These are phyloP conservation scores for Cordyceps farinosa DNA, from an alignment of 2,329 filamentous ascomycete genomes.

Conservation along the genomic window DNA sequence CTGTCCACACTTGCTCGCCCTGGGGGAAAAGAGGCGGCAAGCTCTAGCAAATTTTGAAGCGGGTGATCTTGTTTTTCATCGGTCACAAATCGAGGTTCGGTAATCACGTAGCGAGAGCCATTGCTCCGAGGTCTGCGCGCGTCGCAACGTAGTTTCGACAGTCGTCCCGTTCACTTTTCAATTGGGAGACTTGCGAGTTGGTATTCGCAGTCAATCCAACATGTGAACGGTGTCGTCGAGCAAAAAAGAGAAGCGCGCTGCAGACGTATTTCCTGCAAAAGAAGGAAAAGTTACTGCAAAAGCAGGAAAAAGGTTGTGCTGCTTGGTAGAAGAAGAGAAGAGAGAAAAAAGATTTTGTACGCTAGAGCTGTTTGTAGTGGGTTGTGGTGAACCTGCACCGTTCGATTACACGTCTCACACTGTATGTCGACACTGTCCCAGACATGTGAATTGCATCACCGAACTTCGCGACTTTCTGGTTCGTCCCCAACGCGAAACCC, in stretches of 20 bases:
- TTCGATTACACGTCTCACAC: not conserved
- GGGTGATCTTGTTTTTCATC: conserved; percentile 18
- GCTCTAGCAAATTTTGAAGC: conserved; percentile 66
- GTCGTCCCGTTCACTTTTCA: not conserved
- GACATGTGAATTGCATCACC: conserved; percentile 2
- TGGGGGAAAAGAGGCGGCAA: conserved; percentile 53
- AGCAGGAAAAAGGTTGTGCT: not conserved
- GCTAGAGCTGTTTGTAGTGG: not conserved
- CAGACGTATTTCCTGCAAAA: not conserved
- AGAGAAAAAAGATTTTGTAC: not conserved
- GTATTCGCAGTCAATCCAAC: conserved; percentile 2
- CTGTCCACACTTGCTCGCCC: conserved; percentile 65
- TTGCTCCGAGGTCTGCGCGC: not conserved
- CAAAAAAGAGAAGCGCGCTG: not conserved
- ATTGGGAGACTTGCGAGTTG: conserved; percentile 6
- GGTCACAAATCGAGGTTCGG: not conserved
- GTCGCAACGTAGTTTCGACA: no score
- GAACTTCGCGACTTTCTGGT: not conserved
- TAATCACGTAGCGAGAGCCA: not conserved
- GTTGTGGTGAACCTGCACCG: not conserved
- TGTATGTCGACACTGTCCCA: not conserved
- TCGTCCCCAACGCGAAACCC: not conserved
- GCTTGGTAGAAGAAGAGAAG: not conserved
- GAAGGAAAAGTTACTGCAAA: not conserved
- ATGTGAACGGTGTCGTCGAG: not conserved